phyloP scores from a whole-genome alignment of 352 stramenopile genomes.

The Globisporangium spiculum region DNA sequence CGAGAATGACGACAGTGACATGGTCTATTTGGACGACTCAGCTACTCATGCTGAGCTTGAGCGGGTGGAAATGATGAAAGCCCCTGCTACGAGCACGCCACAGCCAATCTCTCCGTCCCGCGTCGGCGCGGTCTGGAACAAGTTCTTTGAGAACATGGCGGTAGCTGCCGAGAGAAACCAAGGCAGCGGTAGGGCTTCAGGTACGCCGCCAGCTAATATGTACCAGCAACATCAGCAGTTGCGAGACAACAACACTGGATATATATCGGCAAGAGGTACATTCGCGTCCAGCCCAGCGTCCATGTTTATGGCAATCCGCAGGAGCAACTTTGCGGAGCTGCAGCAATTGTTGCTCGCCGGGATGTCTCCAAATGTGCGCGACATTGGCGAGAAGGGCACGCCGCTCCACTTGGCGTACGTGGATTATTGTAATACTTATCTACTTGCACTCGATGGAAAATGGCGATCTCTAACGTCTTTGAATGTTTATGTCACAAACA shows the following conservation, averaged over 20 bases:
- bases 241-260: too few relatives aligned
- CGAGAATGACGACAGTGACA: not conserved
- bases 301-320: slow-evolving; percentile 55
- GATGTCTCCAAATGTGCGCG: slow-evolving; percentile 49
- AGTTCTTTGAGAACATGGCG: slow-evolving; percentile 73
- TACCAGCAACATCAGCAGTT: not conserved
- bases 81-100: not conserved
- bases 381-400: slow-evolving; percentile 62
- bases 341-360: slow-evolving; percentile 48
- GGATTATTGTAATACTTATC: not conserved
- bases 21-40: not conserved
- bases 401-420: slow-evolving; percentile 68
- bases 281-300: slow-evolving; percentile 7
- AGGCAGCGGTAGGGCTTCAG: not conserved
- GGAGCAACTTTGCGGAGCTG: slow-evolving; percentile 37
- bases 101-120: slow-evolving; percentile 31
- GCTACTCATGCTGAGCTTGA: not conserved
- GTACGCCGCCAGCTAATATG: not conserved
- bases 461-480: not conserved
- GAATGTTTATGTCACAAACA: slow-evolving; percentile 17
- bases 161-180: not conserved
- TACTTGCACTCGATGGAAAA: not conserved
- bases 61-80: not conserved
- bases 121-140: slow-evolving; percentile 70
- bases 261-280: slow-evolving; percentile 1